Evolutionary conservation across 352 stramenopile species (phyloP), one percentile per base, ranked within the genome.

Genomic region (Pythium apleroticum): DNA sequence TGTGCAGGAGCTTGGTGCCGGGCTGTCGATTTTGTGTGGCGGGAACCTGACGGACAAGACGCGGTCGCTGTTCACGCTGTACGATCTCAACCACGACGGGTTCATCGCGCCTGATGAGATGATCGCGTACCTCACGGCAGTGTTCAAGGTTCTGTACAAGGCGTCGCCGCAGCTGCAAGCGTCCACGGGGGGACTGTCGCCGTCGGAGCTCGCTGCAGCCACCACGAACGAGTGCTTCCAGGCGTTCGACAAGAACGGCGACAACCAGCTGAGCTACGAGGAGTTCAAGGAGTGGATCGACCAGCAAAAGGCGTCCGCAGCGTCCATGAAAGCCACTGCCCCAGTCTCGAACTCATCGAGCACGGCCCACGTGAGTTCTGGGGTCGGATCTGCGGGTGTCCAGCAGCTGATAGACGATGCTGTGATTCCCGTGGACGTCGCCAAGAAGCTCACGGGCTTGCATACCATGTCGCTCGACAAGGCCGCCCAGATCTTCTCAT

Each of bases 111-210:
- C 76, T 6, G 58, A 87, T 3, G 88, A 97, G 71, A 94, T 97
- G 86, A 62, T 69, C n/a, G 69, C 72, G 39, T 96, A 96, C 67
- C 72, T 97, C 46, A 87, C 86, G 17, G 80, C 83, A 15, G 73
- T 96, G 8, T 97, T 96, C 66, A 92, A 90, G 56, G 75, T 97
- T 12, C 78, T 96, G 43, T 95, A 90, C 72, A 91, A 95, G 66
- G 86, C 83, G 19, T 92, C 84, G 1, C 84, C 86, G 1, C 69
- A 91, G 15, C 37, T 95, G 7, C 58, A 78, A 48, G 33, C 45
- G 1, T 82, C 84, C 43, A 90, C 81, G 14, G 72, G 75, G 17
- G 64, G 59, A 15, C 77, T 90, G 73, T 77, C 53, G 22, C 78
- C 89, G 0, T 60, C 77, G 20, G 72, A 94, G 55, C 68, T 97